Evolutionary conservation across 2,329 filamentous ascomycete genomes (phyloP).

Genomic region (Ophioceras dolichostomum): DNA sequence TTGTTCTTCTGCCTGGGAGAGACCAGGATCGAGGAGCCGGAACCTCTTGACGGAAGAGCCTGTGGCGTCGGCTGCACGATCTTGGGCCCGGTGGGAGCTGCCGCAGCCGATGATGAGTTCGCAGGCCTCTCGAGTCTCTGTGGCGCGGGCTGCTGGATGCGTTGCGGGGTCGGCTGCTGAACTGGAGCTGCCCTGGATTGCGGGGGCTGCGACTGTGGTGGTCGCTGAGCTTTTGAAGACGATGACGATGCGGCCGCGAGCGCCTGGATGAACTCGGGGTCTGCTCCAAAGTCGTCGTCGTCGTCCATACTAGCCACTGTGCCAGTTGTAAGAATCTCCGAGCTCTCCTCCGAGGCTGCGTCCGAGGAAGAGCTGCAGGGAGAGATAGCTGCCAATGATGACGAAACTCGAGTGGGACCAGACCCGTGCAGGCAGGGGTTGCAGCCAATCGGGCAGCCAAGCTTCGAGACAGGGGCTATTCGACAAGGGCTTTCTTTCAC

Average conservation of each 20-base stretch:
- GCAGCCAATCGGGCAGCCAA: too few relatives aligned
- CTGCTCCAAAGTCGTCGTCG: slow-evolving; percentile 45
- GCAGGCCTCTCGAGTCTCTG: slow-evolving; percentile 42
- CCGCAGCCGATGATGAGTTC: slow-evolving; percentile 11
- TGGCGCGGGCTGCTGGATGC: slow-evolving; percentile 35
- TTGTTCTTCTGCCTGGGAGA: slow-evolving; percentile 92
- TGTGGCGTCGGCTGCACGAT: slow-evolving; percentile 84
- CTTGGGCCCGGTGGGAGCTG: slow-evolving; percentile 24
- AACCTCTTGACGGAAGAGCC: slow-evolving; percentile 52
- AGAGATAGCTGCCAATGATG: too few relatives aligned
- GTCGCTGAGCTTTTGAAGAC: slow-evolving; percentile 4
- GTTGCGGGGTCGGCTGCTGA: slow-evolving; percentile 28
- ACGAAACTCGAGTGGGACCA: too few relatives aligned
- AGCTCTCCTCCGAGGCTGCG: too few relatives aligned
- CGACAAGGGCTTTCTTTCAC: too few relatives aligned
- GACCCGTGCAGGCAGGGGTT: too few relatives aligned
- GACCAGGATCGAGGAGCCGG: slow-evolving; percentile 72
- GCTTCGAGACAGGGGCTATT: too few relatives aligned
- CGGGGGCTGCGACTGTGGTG: slow-evolving; percentile 9
- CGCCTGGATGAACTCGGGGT: slow-evolving; percentile 42
- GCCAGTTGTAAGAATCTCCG: too few relatives aligned
- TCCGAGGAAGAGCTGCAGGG: too few relatives aligned
- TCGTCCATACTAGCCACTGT: too few relatives aligned
- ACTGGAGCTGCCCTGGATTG: slow-evolving; percentile 7
- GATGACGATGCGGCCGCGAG: slow-evolving; percentile 29